phyloP scores from a whole-genome alignment of 2,329 filamentous ascomycete species.

The Ampelomyces quisqualis region DNA sequence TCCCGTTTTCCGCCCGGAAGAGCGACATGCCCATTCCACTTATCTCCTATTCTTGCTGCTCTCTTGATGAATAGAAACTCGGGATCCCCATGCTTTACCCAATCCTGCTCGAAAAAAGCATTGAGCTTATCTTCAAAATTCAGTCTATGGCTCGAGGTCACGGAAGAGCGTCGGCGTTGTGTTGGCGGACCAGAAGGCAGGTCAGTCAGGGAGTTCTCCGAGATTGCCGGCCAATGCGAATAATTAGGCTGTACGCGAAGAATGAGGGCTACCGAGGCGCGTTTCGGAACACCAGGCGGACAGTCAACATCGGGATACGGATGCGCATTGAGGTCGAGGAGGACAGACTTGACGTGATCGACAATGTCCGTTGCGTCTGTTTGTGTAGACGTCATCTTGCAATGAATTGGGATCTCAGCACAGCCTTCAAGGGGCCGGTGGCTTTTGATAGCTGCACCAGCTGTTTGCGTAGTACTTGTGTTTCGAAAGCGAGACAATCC shows the following conservation, averaged over 20 bases:
- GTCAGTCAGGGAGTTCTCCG: constrained; percentile 20
- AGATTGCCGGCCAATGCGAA: constrained; percentile 52
- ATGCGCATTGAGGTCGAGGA: constrained; percentile 46
- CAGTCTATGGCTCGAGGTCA: constrained; percentile 26
- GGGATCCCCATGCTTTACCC: constrained; percentile 66
- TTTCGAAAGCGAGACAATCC: background rate
- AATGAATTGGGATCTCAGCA: background rate
- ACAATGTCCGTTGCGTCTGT: constrained; percentile 35
- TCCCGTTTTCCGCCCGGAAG: constrained; percentile 68
- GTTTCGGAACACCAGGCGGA: constrained; percentile 55
- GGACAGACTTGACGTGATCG: constrained; percentile 45
- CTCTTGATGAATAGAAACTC: constrained; percentile 73
- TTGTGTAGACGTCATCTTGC: constrained; percentile 21
- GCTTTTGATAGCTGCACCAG: no score
- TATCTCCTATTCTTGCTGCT: constrained; percentile 63
- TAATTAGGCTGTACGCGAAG: constrained; percentile 62
- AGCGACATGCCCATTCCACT: constrained; percentile 70
- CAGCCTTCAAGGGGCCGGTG: background rate
- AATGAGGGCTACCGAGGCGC: constrained; percentile 67
- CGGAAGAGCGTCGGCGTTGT: constrained; percentile 32
- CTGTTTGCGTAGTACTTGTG: no score
- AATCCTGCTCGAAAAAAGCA: constrained; percentile 63
- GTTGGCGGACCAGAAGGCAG: constrained; percentile 16
- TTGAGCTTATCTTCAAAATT: constrained; percentile 50
- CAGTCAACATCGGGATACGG: constrained; percentile 54